Evolutionary conservation across 1,284 basidiomycete genomes (phyloP).

Genomic region (Pseudozyma thailandica): DNA sequence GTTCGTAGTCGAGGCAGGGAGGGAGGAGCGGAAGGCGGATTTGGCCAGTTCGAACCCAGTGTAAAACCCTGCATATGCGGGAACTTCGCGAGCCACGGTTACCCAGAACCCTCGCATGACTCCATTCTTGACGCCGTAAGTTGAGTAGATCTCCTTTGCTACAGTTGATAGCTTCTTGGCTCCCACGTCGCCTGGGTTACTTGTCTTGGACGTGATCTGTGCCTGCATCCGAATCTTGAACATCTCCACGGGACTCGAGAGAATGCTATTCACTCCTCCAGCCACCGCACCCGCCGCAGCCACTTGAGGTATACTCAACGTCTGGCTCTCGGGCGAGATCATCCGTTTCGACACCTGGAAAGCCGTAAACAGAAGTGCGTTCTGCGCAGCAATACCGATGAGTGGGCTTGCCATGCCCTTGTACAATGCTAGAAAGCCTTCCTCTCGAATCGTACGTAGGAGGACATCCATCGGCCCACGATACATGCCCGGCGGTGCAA

Average conservation of each 20-base stretch:
- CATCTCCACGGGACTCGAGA: slow-evolving; percentile 73
- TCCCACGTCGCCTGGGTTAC: slow-evolving; percentile 69
- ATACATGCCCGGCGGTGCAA: slow-evolving; percentile 41
- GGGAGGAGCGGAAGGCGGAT: slow-evolving; percentile 75
- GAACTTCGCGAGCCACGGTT: slow-evolving; percentile 91
- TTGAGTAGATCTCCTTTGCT: slow-evolving; percentile 79
- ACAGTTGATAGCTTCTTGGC: slow-evolving; percentile 81
- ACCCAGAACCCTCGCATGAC: slow-evolving; percentile 98
- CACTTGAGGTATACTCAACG: slow-evolving; percentile 81
- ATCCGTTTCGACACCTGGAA: slow-evolving; percentile 83
- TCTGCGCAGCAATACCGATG: slow-evolving; percentile 93
- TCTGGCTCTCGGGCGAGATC: slow-evolving; percentile 82
- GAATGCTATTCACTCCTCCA: slow-evolving; percentile 85
- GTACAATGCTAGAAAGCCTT: slow-evolving; percentile 53
- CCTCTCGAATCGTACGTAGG: slow-evolving; percentile 25
- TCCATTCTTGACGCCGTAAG: slow-evolving; percentile 85
- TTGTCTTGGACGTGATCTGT: slow-evolving; percentile 74
- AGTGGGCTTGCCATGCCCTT: slow-evolving; percentile 85
- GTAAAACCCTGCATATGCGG: slow-evolving; percentile 87
- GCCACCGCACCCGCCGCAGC: slow-evolving; percentile 89
- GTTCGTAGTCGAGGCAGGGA: slow-evolving; percentile 42
- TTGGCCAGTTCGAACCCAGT: slow-evolving; percentile 89
- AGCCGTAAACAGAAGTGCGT: slow-evolving; percentile 91
- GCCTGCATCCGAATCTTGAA: slow-evolving; percentile 98
- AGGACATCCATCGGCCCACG: slow-evolving; percentile 53